Conservation (phyloP, 2,329 filamentous ascomycete species). For the Phyllosticta ampelicida region DNA sequence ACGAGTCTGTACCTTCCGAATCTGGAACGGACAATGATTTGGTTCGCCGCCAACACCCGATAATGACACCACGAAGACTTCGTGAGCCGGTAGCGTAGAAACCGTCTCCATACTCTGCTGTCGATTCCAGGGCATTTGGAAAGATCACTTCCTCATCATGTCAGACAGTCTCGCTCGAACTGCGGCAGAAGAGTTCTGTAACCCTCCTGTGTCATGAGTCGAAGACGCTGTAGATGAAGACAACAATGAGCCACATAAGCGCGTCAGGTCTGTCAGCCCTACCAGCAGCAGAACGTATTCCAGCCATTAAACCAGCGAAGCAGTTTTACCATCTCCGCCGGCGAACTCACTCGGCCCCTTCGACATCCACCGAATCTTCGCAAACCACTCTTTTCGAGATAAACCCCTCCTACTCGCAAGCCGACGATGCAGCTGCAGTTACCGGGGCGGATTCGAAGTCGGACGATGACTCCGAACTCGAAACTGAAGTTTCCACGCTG, state of each 20-base stretch:
- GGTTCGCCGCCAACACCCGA: background rate
- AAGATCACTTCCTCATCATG: background rate
- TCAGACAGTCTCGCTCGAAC: background rate
- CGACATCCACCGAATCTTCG: background rate
- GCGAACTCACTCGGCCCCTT: background rate
- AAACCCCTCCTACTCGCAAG: background rate
- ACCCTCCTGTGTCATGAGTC: background rate
- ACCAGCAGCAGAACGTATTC: background rate
- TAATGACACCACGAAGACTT: background rate
- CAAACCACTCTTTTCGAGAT: background rate
- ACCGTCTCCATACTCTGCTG: background rate
- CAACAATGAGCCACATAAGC: background rate
- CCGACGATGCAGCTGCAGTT: background rate
- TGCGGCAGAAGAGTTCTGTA: background rate
- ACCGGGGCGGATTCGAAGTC: background rate
- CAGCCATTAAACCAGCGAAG: background rate
- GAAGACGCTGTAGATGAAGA: background rate
- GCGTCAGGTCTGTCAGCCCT: too few species aligned
- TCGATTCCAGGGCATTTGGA: background rate
- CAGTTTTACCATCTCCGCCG: background rate
- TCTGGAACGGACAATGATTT: background rate
- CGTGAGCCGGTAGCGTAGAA: background rate
- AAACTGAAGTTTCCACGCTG: background rate
- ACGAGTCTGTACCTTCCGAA: background rate
- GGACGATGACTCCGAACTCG: background rate